Conservation (phyloP, 78 protist species). For the Diacronema lutheri region DNA sequence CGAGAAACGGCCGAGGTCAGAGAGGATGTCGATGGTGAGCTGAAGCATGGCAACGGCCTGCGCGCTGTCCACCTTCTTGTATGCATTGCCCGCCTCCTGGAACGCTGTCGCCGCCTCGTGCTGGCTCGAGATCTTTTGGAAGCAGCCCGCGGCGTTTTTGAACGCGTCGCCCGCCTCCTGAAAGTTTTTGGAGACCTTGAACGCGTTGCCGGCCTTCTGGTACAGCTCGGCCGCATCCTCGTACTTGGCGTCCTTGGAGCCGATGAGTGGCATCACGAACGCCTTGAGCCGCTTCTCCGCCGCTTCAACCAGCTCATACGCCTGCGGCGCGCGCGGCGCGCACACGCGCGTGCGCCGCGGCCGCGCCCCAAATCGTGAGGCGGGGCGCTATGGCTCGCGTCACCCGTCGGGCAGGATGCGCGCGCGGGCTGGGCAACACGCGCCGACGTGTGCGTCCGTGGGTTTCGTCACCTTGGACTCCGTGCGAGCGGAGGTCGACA, state of each 20-base stretch:
- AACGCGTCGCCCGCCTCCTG: constrained; percentile 67
- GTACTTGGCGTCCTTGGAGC: constrained; percentile 6
- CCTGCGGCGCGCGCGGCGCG: too few relatives aligned
- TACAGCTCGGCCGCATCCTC: constrained; percentile 33
- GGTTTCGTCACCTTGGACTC: too few relatives aligned
- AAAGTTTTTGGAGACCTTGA: neutral
- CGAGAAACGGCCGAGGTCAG: constrained; percentile 36
- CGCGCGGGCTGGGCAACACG: too few relatives aligned
- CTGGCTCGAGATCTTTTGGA: constrained; percentile 36
- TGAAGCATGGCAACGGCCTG: neutral
- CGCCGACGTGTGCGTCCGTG: too few relatives aligned
- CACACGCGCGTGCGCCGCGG: too few relatives aligned
- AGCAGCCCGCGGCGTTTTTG: constrained; percentile 47
- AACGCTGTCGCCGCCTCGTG: constrained; percentile 67
- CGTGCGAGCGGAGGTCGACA: too few relatives aligned
- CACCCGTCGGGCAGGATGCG: too few relatives aligned
- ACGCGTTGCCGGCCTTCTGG: neutral
- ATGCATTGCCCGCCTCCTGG: constrained; percentile 57
- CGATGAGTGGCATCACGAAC: neutral
- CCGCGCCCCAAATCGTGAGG: too few relatives aligned
- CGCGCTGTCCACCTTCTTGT: constrained; percentile 45
- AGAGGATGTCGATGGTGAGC: neutral
- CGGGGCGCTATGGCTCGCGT: too few relatives aligned
- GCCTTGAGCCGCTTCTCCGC: constrained; percentile 31
- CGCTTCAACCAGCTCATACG: constrained; percentile 1